These are phyloP conservation scores for Fusarium robinianum DNA, from an alignment of 2,329 filamentous ascomycete species.

Conservation along the genomic window DNA sequence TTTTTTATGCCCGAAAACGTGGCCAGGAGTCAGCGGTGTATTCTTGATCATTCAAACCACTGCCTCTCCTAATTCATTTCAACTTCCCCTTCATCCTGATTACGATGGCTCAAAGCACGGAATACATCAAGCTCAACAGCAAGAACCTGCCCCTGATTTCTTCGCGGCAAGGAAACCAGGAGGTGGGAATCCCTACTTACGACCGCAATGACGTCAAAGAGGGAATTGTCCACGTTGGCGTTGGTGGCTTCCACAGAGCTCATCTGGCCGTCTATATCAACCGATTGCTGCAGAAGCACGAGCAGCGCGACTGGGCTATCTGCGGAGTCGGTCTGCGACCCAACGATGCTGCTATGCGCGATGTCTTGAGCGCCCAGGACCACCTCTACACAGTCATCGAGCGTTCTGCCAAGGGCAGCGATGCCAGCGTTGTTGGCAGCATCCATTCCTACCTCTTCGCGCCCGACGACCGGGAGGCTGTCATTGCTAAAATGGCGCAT, in stretches of 20 bases:
- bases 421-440: conserved; percentile 54
- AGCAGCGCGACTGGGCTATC: conserved; percentile 52
- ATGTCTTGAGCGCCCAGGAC: conserved; percentile 53
- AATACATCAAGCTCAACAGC: conserved; percentile 36
- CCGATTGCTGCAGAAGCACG: conserved; percentile 52
- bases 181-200: conserved; percentile 47
- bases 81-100: conserved; percentile 1
- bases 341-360: conserved; percentile 56
- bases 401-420: conserved; percentile 56
- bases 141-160: conserved; percentile 31
- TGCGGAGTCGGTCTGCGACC: conserved; percentile 57
- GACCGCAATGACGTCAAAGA: conserved; percentile 53
- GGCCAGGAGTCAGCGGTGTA: conserved; percentile 26
- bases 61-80: conserved; percentile 5
- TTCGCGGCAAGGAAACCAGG: conserved; percentile 26
- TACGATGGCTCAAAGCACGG: conserved; percentile 20
- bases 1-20: conserved; percentile 20
- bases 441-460: conserved; percentile 59
- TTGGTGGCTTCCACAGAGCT: conserved; percentile 59
- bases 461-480: conserved; percentile 55
- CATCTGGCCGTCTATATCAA: conserved; percentile 58
- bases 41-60: conserved; percentile 23
- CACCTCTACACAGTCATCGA: conserved; percentile 59
- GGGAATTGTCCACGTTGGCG: conserved; percentile 59
- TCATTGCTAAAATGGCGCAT: conserved; percentile 60